A percentile compares a stretch with the other conserved stretches of the same genome.
Evolutionary conservation across 2,329 filamentous ascomycete genomes (phyloP).

Genomic region (Endoconidiophora laricicola): DNA sequence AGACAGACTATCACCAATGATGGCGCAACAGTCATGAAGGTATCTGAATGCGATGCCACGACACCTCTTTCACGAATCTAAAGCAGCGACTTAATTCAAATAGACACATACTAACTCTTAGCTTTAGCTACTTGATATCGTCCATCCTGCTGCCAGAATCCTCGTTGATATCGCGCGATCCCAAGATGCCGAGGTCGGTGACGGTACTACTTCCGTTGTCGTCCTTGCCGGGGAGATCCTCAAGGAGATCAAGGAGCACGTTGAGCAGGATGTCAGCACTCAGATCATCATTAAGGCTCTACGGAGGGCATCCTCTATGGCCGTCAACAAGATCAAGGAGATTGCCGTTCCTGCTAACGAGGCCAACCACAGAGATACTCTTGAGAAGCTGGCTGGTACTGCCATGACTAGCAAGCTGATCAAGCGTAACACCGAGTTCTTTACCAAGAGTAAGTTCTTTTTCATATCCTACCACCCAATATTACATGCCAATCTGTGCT

Average conservation of each 20-base stretch:
- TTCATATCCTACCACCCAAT: neutral
- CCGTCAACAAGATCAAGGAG: slow-evolving; percentile 98
- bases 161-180: slow-evolving; percentile 96
- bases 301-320: slow-evolving; percentile 71
- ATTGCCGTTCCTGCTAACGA: slow-evolving; percentile 78
- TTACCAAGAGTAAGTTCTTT: slow-evolving; percentile 62
- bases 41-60: slow-evolving; percentile 21
- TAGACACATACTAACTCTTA: slow-evolving; percentile 1
- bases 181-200: slow-evolving; percentile 96
- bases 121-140: slow-evolving; percentile 78
- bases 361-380: slow-evolving; percentile 69
- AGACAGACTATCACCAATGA: slow-evolving; percentile 97
- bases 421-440: slow-evolving; percentile 90
- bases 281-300: slow-evolving; percentile 96
- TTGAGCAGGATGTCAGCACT: slow-evolving; percentile 91
- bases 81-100: too few relatives aligned
- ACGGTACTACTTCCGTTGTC: slow-evolving; percentile 94
- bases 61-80: too few relatives aligned
- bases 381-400: slow-evolving; percentile 77
- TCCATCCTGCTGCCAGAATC: slow-evolving; percentile 91
- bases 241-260: slow-evolving; percentile 89
- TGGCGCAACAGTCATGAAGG: slow-evolving; percentile 98
- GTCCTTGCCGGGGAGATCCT: slow-evolving; percentile 94
- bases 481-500: slow-evolving; percentile 3
- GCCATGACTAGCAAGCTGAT: slow-evolving; percentile 99